Percentiles rank a stretch among this genome's conserved stretches.
phyloP scores from a whole-genome alignment of 2,329 filamentous ascomycete genomes.

The Sporothrix schenckii region DNA sequence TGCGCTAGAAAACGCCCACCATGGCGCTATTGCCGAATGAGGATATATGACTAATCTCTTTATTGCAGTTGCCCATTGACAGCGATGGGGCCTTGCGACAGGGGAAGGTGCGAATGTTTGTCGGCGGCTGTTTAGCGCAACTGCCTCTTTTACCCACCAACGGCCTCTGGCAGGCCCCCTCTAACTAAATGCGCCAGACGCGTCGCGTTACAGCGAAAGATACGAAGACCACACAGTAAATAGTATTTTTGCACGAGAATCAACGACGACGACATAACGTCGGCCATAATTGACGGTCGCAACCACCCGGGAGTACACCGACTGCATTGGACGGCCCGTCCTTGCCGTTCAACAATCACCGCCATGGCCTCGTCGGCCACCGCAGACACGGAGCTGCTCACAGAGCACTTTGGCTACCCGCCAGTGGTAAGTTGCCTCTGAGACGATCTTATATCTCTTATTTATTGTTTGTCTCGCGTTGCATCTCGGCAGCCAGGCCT shows the following conservation, averaged over 20 bases:
- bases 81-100: neutral
- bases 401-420: constrained; percentile 94
- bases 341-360: neutral
- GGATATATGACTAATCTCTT: neutral
- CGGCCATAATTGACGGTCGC: neutral
- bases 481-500: neutral
- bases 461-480: neutral
- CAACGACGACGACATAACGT: neutral
- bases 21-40: neutral
- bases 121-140: neutral
- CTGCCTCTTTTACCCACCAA: neutral
- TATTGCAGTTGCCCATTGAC: neutral
- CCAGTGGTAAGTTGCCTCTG: constrained; percentile 68
- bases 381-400: constrained; percentile 71
- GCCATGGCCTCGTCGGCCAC: constrained; percentile 40
- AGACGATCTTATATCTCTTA: neutral
- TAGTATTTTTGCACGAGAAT: neutral
- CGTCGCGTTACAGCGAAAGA: constrained; percentile 14
- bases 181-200: constrained; percentile 3
- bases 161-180: constrained; percentile 6
- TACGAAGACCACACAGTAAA: neutral
- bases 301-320: neutral
- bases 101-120: neutral
- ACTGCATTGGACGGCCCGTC: neutral
- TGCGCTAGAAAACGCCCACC: neutral